These are phyloP conservation scores for Trichoderma atroviride DNA, from an alignment of 2,329 filamentous ascomycete species.

Conservation along the genomic window DNA sequence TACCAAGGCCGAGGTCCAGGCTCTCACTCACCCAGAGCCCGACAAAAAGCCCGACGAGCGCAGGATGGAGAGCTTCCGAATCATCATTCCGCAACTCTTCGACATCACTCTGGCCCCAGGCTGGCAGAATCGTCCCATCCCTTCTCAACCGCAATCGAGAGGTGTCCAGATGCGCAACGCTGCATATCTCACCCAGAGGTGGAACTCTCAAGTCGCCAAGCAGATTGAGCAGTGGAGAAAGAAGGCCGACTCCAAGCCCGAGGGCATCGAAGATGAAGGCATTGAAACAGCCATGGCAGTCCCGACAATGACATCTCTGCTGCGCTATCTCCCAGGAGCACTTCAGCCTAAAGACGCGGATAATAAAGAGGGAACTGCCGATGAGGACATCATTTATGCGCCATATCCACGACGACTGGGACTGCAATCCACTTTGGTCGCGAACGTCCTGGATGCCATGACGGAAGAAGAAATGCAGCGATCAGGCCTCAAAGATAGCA, in stretches of 20 bases:
- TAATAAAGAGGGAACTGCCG: slow-evolving; percentile 21
- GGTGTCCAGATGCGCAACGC: slow-evolving; percentile 59
- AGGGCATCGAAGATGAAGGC: slow-evolving; percentile 35
- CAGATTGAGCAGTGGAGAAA: slow-evolving; percentile 49
- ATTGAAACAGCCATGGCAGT: slow-evolving; percentile 26
- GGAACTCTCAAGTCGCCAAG: slow-evolving; percentile 51
- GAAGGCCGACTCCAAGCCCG: slow-evolving; percentile 47
- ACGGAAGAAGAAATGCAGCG: slow-evolving; percentile 52
- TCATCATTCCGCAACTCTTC: slow-evolving; percentile 55
- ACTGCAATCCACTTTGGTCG: slow-evolving; percentile 46
- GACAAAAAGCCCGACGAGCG: slow-evolving; percentile 34
- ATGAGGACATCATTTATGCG: slow-evolving; percentile 36
- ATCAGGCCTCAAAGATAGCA: slow-evolving; percentile 46
- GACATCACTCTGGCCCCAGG: slow-evolving; percentile 59
- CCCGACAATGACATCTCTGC: slow-evolving; percentile 25
- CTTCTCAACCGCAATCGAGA: slow-evolving; percentile 49
- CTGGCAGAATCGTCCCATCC: slow-evolving; percentile 50
- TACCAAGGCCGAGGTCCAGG: slow-evolving; percentile 33
- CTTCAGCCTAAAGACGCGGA: slow-evolving; percentile 23
- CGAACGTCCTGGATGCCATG: slow-evolving; percentile 49
- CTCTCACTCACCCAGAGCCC: slow-evolving; percentile 34
- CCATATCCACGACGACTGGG: slow-evolving; percentile 46
- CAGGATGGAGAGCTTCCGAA: slow-evolving; percentile 48
- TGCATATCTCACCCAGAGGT: slow-evolving; percentile 51
- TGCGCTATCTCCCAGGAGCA: slow-evolving; percentile 29